Conservation (phyloP, 208 protist species). For the Wallacemonas collosoma region DNA sequence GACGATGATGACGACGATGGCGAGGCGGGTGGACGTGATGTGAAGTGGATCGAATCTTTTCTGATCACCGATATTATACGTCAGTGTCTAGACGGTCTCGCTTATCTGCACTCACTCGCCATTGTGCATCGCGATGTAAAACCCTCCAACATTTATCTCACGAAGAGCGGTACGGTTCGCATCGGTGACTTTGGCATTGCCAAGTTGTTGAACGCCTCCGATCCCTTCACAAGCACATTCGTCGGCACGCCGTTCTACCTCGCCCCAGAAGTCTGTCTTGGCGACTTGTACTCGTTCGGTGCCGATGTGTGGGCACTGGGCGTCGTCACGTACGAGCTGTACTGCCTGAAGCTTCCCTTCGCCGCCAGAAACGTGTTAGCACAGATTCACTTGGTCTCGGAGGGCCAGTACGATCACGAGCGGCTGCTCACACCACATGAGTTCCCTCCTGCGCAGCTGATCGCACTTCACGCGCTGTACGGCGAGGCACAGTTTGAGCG, state of each 20-base stretch:
- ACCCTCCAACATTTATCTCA: slow-evolving; percentile 89
- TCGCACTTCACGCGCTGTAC: slow-evolving; percentile 40
- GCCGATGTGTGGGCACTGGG: slow-evolving; percentile 90
- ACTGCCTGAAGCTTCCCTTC: slow-evolving; percentile 83
- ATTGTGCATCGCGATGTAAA: slow-evolving; percentile 95
- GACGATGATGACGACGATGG: slow-evolving; percentile 2
- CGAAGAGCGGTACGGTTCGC: slow-evolving; percentile 53
- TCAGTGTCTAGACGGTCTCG: slow-evolving; percentile 82
- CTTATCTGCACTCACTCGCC: slow-evolving; percentile 77
- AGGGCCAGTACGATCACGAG: slow-evolving; percentile 69
- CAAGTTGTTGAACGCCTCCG: slow-evolving; percentile 58
- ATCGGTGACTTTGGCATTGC: slow-evolving; percentile 91
- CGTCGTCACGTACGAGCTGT: slow-evolving; percentile 87
- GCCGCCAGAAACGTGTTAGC: slow-evolving; percentile 77
- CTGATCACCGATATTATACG: slow-evolving; percentile 66
- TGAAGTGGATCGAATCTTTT: slow-evolving; percentile 72
- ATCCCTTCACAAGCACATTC: slow-evolving; percentile 78
- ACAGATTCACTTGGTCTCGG: slow-evolving; percentile 85
- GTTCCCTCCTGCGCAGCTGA: slow-evolving; percentile 41
- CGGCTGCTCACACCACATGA: slow-evolving; percentile 44
- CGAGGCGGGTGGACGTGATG: neutral
- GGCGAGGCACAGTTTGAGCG: slow-evolving; percentile 40
- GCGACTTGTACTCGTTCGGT: slow-evolving; percentile 83
- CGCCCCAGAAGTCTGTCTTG: slow-evolving; percentile 84
- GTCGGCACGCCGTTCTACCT: slow-evolving; percentile 92